Conservation (phyloP, 2,329 filamentous ascomycete genomes). For the Pseudogymnoascus sp. region DNA sequence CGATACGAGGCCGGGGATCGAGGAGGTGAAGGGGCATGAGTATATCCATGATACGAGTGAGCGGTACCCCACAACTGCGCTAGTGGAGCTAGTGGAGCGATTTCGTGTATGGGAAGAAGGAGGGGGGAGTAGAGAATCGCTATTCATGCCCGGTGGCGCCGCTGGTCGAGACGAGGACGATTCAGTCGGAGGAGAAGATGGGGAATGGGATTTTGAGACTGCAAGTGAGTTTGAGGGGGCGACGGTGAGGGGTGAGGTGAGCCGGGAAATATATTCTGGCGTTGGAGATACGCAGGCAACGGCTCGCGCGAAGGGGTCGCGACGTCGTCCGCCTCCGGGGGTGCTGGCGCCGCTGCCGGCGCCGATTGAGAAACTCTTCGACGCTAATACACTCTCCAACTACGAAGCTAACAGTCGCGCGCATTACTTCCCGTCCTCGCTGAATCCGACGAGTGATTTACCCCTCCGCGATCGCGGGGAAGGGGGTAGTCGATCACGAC, state of each 20-base stretch:
- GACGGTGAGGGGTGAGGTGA: conserved; percentile 37
- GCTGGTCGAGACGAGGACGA: conserved; percentile 36
- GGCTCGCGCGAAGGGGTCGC: not conserved
- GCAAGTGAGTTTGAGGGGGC: conserved; percentile 53
- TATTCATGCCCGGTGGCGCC: conserved; percentile 54
- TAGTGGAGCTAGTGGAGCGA: conserved; percentile 60
- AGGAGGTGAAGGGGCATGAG: conserved; percentile 60
- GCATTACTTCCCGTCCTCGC: conserved; percentile 44
- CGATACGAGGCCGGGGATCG: conserved; percentile 59
- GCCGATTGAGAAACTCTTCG: conserved; percentile 58
- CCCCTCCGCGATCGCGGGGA: conserved; percentile 34
- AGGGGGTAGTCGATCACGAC: conserved; percentile 29
- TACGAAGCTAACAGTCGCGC: conserved; percentile 57
- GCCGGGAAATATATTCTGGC: conserved; percentile 33
- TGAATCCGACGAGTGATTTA: conserved; percentile 41
- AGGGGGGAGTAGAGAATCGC: conserved; percentile 63
- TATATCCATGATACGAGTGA: conserved; percentile 59
- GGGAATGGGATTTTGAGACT: conserved; percentile 59
- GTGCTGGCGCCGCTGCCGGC: conserved; percentile 49
- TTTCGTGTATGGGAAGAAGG: conserved; percentile 70
- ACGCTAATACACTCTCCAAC: conserved; percentile 56
- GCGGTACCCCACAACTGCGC: conserved; percentile 54
- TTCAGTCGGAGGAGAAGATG: conserved; percentile 39
- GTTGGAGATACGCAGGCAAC: too few relatives aligned
- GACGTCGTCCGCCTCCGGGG: conserved; percentile 51